Evolutionary conservation across 2,329 filamentous ascomycete genomes (phyloP), one percentile per base, ranked within the genome.

Genomic region (Nigrograna mackinnonii): DNA sequence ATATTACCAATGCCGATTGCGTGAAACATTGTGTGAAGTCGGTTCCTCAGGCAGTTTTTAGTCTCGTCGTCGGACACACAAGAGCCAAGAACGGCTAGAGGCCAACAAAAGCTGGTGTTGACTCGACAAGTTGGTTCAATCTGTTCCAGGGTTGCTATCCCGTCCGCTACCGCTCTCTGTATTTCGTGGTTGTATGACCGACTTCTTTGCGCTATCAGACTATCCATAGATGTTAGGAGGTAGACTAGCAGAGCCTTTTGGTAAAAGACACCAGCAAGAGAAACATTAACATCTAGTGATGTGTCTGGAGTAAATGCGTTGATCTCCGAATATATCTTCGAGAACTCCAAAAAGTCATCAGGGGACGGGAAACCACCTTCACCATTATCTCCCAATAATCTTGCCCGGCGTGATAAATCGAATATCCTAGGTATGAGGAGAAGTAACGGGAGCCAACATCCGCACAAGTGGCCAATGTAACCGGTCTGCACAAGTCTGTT

Each of bases 31-130:
- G 14, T 28, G 11, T 28, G 24, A 12, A 28, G 24, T 28, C 24
- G 11, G 14, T 11, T 28, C 2, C 24, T 11, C 11, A 28, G 11
- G 28, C n/a, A 12, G 18, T n/a, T 30, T 39, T 39, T 22, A n/a
- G 17, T 32, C 9, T 4, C 18, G 13, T 31, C 37, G 16, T 30
- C 24, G 5, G 7, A 14, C 6, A 20, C 21, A 14, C 37, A 39
- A 11, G 37, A 39, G 5, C 37, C 37, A 17, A 39, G 28, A 3
- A 39, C 24, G 9, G 37, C 37, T 12, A 39, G 37, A 7, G 37
- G 37, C 37, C 37, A 39, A 14, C 37, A 39, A 11, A 39, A 19
- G 16, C 37, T 39, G 21, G 37, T 39, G 26, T 39, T 39, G 13
- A 39, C 13, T 6, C 37, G 13, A 17, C 14, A 14, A 11, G 22